Base-by-base conservation (phyloP, 176 grass and related monocot species). In the Oryza punctata region DNA sequence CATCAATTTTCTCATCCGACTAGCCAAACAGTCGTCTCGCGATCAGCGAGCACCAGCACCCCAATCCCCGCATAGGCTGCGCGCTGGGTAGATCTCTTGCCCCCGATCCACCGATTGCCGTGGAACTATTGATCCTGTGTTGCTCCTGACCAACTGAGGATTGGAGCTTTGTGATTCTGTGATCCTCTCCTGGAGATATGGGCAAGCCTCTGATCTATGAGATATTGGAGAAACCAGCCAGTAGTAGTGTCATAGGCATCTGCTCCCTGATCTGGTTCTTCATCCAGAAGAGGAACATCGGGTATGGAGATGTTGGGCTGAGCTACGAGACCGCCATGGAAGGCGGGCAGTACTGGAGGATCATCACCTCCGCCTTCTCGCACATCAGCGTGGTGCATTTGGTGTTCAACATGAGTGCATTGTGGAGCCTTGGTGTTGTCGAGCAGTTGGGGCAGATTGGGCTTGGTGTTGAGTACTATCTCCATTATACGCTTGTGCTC, bases 321-420 rank as follows among this genome's bases (percentile, higher is more conserved):
- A 96, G 97, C 85, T 99, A 96, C 33, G 97, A 99, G 63, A 57
- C 91, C 6, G 90, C 84, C 9, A 45, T 94, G 41, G 89, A 92
- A 21, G 91, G 92, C 12, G 81, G 94, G 64, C 97, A 96, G 41
- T 87, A 99, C 81, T 99, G 97, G 97, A 80, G 97, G 85, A 41
- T 96, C 72, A 84, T 99, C 78, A 99, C 91, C 46, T 92, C 97
- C 0, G 88, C 93, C 14, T 96, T 99, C 75, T 99, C 97, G 6
- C 97, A 99, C 85, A 84, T 99, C 83, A 99, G 93, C 57, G 88
- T 99, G 21, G 73, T 99, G 63, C 97, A 99, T 76, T 67, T 99
- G 80, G 86, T 94, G 69, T 99, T 99, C 77, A 99, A 99, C 93
- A 99, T 94, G 91, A 99, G 93, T 47, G 97, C 97, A 15, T 82